phyloP scores from a whole-genome alignment of 805 yeast species.

The Kodamaea kakaduensis region DNA sequence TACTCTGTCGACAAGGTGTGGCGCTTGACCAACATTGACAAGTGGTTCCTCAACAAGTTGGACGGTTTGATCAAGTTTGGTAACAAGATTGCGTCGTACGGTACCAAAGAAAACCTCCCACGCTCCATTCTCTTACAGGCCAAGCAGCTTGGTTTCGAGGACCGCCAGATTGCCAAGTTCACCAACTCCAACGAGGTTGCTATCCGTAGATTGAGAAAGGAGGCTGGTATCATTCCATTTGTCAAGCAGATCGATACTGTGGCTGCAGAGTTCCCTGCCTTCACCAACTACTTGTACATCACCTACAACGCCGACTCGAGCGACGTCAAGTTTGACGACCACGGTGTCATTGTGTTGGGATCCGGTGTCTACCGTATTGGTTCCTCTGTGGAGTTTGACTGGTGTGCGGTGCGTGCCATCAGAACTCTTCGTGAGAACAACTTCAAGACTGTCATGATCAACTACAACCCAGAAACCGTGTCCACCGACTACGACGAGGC shows the following conservation, averaged over 20 bases:
- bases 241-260: constrained; percentile 97
- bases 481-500: constrained; percentile 99
- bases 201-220: constrained; percentile 82
- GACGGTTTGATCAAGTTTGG: constrained; percentile 72
- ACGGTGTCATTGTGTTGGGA: constrained; percentile 93
- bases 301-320: constrained; percentile 90
- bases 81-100: constrained; percentile 52
- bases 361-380: constrained; percentile 99
- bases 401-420: constrained; percentile 98
- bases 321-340: constrained; percentile 85
- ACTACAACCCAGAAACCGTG: constrained; percentile 97
- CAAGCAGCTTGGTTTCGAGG: constrained; percentile 95
- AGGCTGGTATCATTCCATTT: constrained; percentile 81
- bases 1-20: constrained; percentile 91
- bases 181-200: constrained; percentile 88
- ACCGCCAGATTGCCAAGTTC: constrained; percentile 90
- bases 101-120: constrained; percentile 60
- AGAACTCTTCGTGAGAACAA: constrained; percentile 87
- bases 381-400: constrained; percentile 97
- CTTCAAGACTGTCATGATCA: constrained; percentile 90
- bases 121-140: constrained; percentile 68
- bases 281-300: constrained; percentile 88
- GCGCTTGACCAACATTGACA: constrained; percentile 87
- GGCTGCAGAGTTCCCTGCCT: constrained; percentile 98
- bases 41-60: constrained; percentile 92